Conservation (phyloP, 495 filamentous ascomycete species). For the Echria macrotheca region DNA sequence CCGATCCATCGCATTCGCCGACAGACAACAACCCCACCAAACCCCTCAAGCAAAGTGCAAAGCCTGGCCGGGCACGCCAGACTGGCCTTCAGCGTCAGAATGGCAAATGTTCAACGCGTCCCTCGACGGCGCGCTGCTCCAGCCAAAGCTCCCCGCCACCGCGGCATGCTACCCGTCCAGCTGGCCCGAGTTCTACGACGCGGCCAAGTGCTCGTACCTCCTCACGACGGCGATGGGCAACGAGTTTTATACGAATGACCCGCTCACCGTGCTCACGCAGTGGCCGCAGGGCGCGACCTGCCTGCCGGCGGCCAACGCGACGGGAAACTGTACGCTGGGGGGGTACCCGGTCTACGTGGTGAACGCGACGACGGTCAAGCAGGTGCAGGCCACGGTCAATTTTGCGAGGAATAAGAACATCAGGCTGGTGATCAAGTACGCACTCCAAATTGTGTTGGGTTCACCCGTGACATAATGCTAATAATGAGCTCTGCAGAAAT, state of each 20-base stretch:
- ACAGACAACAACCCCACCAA: slow-evolving; percentile 4
- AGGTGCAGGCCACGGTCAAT: slow-evolving; percentile 54
- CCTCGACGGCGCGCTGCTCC: slow-evolving; percentile 42
- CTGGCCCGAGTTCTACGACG: slow-evolving; percentile 35
- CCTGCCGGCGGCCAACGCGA: slow-evolving; percentile 28
- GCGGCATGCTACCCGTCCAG: slow-evolving; percentile 49
- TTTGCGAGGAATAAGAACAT: slow-evolving; percentile 55
- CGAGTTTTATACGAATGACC: slow-evolving; percentile 32
- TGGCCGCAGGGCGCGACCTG: slow-evolving; percentile 40
- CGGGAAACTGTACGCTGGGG: slow-evolving; percentile 46
- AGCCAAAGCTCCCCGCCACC: slow-evolving; percentile 46
- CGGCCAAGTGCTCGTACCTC: slow-evolving; percentile 33
- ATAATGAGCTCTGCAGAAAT: slow-evolving; percentile 49
- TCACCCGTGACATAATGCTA: too few relatives aligned
- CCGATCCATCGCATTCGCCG: slow-evolving; percentile 26
- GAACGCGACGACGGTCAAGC: slow-evolving; percentile 46
- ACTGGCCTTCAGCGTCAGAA: slow-evolving; percentile 40
- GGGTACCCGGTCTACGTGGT: slow-evolving; percentile 55
- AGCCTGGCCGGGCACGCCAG: slow-evolving; percentile 39
- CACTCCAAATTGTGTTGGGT: too few relatives aligned
- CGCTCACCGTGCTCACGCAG: slow-evolving; percentile 25
- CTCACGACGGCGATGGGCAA: slow-evolving; percentile 19
- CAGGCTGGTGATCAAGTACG: slow-evolving; percentile 58
- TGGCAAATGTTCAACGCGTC: slow-evolving; percentile 45
- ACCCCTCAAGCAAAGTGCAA: slow-evolving; percentile 34